Evolutionary conservation across 805 yeast genomes (phyloP).

Genomic region (Grigorovia jiainica): DNA sequence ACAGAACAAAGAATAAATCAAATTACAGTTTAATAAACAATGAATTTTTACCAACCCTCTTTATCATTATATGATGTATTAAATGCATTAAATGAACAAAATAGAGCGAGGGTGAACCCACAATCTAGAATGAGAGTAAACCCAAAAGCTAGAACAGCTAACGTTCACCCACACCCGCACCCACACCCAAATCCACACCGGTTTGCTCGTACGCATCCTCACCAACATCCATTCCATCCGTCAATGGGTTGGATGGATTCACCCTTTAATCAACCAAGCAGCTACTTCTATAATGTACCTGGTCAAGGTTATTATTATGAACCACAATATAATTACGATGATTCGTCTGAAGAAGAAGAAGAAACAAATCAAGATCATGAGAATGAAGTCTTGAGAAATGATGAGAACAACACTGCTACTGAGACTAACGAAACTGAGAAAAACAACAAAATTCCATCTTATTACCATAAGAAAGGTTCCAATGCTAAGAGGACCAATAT

Average conservation of each 20-base stretch:
- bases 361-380: constrained; percentile 3
- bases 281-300: constrained; percentile 9
- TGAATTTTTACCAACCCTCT: constrained; percentile 27
- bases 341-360: constrained; percentile 2
- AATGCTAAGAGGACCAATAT: neutral
- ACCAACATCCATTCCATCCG: neutral
- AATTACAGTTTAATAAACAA: too few species aligned
- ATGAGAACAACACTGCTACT: neutral
- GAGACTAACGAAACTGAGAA: neutral
- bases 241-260: neutral
- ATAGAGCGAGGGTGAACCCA: constrained; percentile 10
- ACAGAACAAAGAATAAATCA: too few species aligned
- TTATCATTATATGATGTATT: constrained; percentile 24
- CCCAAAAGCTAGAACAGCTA: constrained; percentile 1
- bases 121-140: neutral
- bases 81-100: constrained; percentile 19
- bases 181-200: constrained; percentile 2
- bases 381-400: constrained; percentile 10
- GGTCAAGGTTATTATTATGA: constrained; percentile 18
- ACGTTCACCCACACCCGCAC: constrained; percentile 2
- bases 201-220: constrained; percentile 2
- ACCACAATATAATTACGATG: constrained; percentile 24
- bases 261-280: constrained; percentile 4
- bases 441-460: constrained; percentile 10
- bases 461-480: constrained; percentile 13